A percentile compares a stretch with the other conserved stretches of the same genome.
Conservation (phyloP, 768 basidiomycete genomes). For the Rubroboletus pulcherrimus region DNA sequence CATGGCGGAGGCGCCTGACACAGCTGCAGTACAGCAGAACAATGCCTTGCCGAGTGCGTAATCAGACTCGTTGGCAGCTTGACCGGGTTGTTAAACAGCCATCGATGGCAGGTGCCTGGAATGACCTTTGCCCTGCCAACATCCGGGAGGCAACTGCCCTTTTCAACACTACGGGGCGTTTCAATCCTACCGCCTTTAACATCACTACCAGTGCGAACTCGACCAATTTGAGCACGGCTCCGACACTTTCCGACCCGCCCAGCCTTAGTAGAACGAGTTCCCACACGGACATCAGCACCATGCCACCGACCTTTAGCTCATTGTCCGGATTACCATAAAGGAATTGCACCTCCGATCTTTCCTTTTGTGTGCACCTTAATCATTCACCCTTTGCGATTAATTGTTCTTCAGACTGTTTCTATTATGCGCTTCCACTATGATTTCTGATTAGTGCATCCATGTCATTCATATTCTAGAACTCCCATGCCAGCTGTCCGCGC, state of each 20-base stretch:
- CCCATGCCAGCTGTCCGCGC: not conserved
- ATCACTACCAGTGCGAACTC: not conserved
- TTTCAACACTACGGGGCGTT: conserved; percentile 18
- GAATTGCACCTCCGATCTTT: not conserved
- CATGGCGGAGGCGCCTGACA: conserved; percentile 26
- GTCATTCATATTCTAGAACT: not conserved
- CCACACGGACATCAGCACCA: conserved; percentile 16
- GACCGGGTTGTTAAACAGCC: not conserved
- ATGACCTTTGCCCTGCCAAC: conserved; percentile 16
- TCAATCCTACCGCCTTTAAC: conserved; percentile 16
- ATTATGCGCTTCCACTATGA: not conserved
- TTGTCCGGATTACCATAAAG: conserved; percentile 2
- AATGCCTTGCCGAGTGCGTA: conserved; percentile 18
- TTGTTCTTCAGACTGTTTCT: not conserved
- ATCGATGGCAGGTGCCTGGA: conserved; percentile 16
- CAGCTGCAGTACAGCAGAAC: conserved; percentile 17
- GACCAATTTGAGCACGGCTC: not conserved
- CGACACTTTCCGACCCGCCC: not conserved
- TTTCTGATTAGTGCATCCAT: not conserved
- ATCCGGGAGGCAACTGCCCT: conserved; percentile 15
- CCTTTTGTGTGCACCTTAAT: not conserved
- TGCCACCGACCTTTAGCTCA: conserved; percentile 12
- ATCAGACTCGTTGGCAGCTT: not conserved
- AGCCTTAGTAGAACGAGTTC: conserved; percentile 4
- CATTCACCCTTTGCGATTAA: not conserved